These are phyloP conservation scores for Blastocystis sp. DNA, from an alignment of 352 stramenopile genomes.

Conservation along the genomic window DNA sequence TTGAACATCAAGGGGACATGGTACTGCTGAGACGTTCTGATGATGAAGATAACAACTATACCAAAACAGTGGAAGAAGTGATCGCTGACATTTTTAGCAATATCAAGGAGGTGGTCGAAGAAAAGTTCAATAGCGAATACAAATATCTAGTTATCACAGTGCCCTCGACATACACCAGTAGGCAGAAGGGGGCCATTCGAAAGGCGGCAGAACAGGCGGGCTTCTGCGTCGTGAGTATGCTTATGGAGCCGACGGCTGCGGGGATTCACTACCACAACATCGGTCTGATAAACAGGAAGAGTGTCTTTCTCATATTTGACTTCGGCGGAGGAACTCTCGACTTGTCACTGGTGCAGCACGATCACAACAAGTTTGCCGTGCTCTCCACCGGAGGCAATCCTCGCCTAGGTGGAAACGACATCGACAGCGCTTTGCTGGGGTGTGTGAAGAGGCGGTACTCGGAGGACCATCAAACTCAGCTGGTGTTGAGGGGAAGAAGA, in stretches of 20 bases:
- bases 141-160: neutral
- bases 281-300: neutral
- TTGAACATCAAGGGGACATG: neutral
- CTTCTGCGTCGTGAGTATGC: neutral
- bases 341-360: conserved; percentile 64
- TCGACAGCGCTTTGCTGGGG: conserved; percentile 64
- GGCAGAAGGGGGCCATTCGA: neutral
- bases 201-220: neutral
- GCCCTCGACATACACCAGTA: neutral
- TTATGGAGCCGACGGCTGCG: neutral
- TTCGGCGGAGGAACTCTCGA: conserved; percentile 73
- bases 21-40: too few relatives aligned
- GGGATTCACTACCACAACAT: neutral
- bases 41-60: neutral
- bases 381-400: conserved; percentile 76
- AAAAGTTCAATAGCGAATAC: neutral
- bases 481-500: neutral
- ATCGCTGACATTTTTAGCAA: neutral
- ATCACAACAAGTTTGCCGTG: conserved; percentile 66
- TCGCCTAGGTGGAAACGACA: conserved; percentile 79
- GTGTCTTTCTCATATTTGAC: conserved; percentile 68
- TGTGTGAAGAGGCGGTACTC: neutral
- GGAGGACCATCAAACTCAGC: neutral
- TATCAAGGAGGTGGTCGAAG: neutral
- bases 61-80: neutral